These are phyloP conservation scores for Pseudofabraea citricarpa DNA, from an alignment of 2,329 filamentous ascomycete species.

Conservation along the genomic window DNA sequence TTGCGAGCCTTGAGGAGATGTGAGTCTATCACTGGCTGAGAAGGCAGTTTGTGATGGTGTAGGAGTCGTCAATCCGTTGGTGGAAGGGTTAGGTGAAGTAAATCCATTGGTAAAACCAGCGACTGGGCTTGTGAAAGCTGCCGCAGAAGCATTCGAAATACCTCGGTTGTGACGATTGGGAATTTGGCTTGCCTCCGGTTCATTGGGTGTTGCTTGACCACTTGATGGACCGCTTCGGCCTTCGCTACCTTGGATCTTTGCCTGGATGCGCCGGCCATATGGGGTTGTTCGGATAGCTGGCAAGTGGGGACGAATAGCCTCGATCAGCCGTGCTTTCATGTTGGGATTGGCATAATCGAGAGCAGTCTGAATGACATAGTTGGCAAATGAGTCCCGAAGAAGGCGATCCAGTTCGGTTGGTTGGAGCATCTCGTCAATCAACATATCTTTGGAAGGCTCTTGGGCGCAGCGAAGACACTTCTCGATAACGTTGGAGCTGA, in stretches of 20 bases:
- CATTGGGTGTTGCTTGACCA: constrained; percentile 26
- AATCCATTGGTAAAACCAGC: constrained; percentile 23
- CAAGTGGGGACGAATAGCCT: constrained; percentile 79
- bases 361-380: constrained; percentile 97
- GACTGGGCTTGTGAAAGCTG: constrained; percentile 17
- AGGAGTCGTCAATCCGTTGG: constrained; percentile 15
- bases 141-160: constrained; percentile 23
- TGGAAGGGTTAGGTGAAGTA: constrained; percentile 10
- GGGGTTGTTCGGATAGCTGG: constrained; percentile 84
- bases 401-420: constrained; percentile 80
- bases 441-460: constrained; percentile 66
- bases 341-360: constrained; percentile 75
- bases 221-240: constrained; percentile 24
- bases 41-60: constrained; percentile 16
- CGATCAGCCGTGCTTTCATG: constrained; percentile 71
- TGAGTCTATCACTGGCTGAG: constrained; percentile 19
- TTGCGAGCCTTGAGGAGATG: constrained; percentile 13
- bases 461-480: constrained; percentile 87
- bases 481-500: constrained; percentile 98
- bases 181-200: constrained; percentile 18
- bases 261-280: constrained; percentile 88
- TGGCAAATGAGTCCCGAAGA: constrained; percentile 88
- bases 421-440: constrained; percentile 78
- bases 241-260: constrained; percentile 71
- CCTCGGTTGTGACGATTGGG: constrained; percentile 27